Base-by-base conservation (phyloP, 78 protist species). In the Polysphondylium violaceum region DNA sequence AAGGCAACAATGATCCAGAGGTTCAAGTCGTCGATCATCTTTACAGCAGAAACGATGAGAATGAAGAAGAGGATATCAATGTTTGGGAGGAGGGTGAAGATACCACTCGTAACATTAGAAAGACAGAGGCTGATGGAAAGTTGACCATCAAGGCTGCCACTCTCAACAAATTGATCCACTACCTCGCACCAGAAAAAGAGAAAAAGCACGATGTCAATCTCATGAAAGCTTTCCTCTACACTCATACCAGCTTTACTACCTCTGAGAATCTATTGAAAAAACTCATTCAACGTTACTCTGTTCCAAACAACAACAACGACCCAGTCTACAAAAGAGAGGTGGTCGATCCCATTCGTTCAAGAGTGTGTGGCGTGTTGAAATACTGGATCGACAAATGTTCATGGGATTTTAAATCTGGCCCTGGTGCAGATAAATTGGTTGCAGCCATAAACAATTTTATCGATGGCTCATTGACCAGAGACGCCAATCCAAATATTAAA, bases 361-460 rank as follows among this genome's bases (percentile, higher is more conserved):
- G 68, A 16, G 91, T 83, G 2, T 31, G 56, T 2, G 77, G 43
- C 31, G 91, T 83, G 2, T 38, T 83, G 17, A 83, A 83, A n/a
- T 83, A 69, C 31, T 83, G 91, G 91, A 74, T 83, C 0, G 91
- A 83, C 40, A 83, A 83, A 44, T 83, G 91, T 71, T 61, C 91
- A 41, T 83, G 91, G 91, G 91, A 83, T 44, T 83, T 83, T 35
- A 83, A 69, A 25, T 60, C 79, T 7, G 91, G 79, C 17, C 71
- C 64, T 6, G 21, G 35, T 23, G 76, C 91, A 8, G 76, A 63
- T 0, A 74, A 68, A 9, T 41, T 83, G 11, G 79, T 83, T 17
- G 77, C 91, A 2, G 5, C 91, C 7, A 36, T 83, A 3, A 69
- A 83, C 43, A 83, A 69, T 51, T 83, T 83, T 47, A 83, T 83